Base-by-base conservation (phyloP, 805 yeast species). In the Monosporozyma yasuniensis region DNA sequence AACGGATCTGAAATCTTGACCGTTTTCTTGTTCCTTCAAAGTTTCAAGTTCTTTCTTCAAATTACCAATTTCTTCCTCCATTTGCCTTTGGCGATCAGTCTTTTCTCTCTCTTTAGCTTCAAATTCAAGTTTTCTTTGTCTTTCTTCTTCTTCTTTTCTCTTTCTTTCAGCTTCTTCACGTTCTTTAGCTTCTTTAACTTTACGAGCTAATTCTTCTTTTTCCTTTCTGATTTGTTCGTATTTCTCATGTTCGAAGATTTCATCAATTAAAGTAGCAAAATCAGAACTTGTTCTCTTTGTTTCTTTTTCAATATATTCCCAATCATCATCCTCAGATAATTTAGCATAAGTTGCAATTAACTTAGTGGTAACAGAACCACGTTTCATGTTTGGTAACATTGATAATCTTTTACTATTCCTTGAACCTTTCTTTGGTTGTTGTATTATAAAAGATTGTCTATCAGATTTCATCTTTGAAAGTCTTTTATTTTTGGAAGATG, bases 221-320 rank as follows among this genome's bases (percentile, higher is more conserved):
- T 68, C 73, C 51, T 65, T 73, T 75, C 74, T 78, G 56, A 74
- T 67, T 60, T 77, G 81, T 52, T 80, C 85, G 47, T 74, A 79
- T 55, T 75, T 76, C 59, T 83, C 89, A 64, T 83, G 84, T 58
- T 79, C 84, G 71, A 84, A 84, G 51, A 84, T 79, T 65, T 79
- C 81, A 67, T 84, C 91, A 71, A 88, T 83, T 42, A 84, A 70
- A 2, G 84, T 77, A 11, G 89, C 93, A 71, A 84, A 84, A 54
- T 84, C 85, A 14, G 87, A 81, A 35, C 87, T 80, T 1, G 90
- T 83, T 65, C 93, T 74, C 66, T 78, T 83, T 5, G 88, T 81
- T 62, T 81, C 87, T 58, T 77, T 80, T 58, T 83, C 86, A 65
- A 83, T 77, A 57, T 77, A 77, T 57, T 80, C 84, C 80, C 87